Evolutionary conservation across 345 rosid genomes (phyloP), one percentile per base, ranked within the genome.

Genomic region (Brassica juncea): DNA sequence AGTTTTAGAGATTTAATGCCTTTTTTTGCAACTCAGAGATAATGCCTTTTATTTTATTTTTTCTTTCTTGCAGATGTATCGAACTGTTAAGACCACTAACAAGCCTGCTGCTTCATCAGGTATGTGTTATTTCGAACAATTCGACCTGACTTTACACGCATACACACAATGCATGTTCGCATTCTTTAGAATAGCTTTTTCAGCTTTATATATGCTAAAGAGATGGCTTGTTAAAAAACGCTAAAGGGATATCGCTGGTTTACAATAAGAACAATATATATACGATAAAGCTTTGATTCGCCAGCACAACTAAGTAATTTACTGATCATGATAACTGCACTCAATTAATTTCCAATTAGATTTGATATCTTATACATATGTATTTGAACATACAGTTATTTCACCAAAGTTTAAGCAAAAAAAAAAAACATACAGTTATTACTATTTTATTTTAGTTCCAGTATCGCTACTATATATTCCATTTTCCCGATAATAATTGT

Each of bases 61-160:
- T 16, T 58, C 14, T 10, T 59, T 19, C 30, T 80, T 83, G 81
- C 87, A 92, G 97, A 92, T 92, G 97, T 92, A 92, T 86, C 87
- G 97, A 83, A 92, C 97, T 77, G 93, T 92, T 60, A 92, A 90
- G 89, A 88, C 94, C 70, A 92, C 97, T 79, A 93, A 88, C 84
- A 92, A 86, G 81, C 86, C 97, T 71, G 93, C 89, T 66, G 89
- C 88, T 84, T 92, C 92, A 72, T 90, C 97, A 74, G 97, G 97
- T 92, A 90, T 73, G 47, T 35, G 15, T 61, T 42, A 52, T 70
- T 75, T 52, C 44, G 62, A 34, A 66, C 34, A 55, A 65, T 19
- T 35, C 54, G 44, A 72, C 69, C n/a, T 44, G 30, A 61, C 76
- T 79, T 66, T 47, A 74, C 28, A 66, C 37, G 35, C 72, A 66